Conservation (phyloP, 805 yeast species). For the Schizosaccharomyces octosporus region DNA sequence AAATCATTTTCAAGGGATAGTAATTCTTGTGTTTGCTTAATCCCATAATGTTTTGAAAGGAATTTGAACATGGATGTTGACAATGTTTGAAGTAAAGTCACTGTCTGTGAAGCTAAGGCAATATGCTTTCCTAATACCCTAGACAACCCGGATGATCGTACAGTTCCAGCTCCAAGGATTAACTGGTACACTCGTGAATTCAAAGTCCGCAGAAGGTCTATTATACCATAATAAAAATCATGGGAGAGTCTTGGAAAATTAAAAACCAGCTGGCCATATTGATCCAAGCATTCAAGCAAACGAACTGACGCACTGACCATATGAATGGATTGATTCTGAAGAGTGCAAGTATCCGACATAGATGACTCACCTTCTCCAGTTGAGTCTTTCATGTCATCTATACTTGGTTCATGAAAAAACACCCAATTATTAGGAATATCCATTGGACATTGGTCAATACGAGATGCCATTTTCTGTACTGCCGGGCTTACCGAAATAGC, state of each 20-base stretch:
- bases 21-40: slow-evolving; percentile 13
- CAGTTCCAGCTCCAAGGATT: slow-evolving; percentile 53
- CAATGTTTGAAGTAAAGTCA: not conserved
- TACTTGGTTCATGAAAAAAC: no score
- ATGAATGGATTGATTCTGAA: not conserved
- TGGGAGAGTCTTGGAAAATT: slow-evolving; percentile 3
- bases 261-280: slow-evolving; percentile 23
- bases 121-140: slow-evolving; percentile 53
- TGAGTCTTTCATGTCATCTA: no score
- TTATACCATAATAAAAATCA: slow-evolving; percentile 12
- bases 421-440: not conserved
- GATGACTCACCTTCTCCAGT: no score
- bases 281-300: slow-evolving; percentile 41
- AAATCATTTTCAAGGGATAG: slow-evolving; percentile 20
- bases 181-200: slow-evolving; percentile 34
- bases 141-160: slow-evolving; percentile 43
- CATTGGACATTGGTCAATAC: not conserved
- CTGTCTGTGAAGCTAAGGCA: slow-evolving; percentile 34
- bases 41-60: not conserved
- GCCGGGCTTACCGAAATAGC: not conserved
- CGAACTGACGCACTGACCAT: slow-evolving; percentile 16
- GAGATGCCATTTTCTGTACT: not conserved
- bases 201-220: slow-evolving; percentile 24
- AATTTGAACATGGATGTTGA: not conserved
- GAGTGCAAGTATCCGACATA: no score